Percentiles rank a stretch among this genome's conserved stretches.
Conservation (phyloP, 164 flowering plant genomes). For the Stephania yunnanensis region DNA sequence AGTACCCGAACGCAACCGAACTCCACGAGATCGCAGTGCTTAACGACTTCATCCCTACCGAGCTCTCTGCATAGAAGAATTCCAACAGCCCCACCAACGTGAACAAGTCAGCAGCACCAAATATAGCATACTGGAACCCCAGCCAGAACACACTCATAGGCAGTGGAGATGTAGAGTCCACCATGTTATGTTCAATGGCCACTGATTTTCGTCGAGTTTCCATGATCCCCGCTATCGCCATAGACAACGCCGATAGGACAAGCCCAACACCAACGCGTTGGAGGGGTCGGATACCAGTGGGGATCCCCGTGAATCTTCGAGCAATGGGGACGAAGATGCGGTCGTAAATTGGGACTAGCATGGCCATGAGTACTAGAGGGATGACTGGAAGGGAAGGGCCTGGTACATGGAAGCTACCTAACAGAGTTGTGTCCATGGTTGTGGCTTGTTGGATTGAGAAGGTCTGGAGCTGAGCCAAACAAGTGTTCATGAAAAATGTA, state of each 20-base stretch:
- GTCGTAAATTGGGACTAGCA: constrained; percentile 59
- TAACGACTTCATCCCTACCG: constrained; percentile 57
- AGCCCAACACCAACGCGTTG: constrained; percentile 60
- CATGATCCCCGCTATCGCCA: constrained; percentile 48
- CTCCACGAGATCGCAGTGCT: constrained; percentile 59
- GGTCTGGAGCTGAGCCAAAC: constrained; percentile 72
- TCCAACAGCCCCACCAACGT: constrained; percentile 61
- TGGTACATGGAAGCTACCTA: constrained; percentile 40
- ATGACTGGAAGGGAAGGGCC: constrained; percentile 55
- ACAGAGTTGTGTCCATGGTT: constrained; percentile 45
- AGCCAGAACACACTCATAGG: constrained; percentile 68
- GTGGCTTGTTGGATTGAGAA: constrained; percentile 63
- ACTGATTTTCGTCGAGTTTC: constrained; percentile 48
- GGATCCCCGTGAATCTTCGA: constrained; percentile 49
- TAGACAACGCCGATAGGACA: constrained; percentile 53
- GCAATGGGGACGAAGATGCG: constrained; percentile 51
- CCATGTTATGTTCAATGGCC: constrained; percentile 46
- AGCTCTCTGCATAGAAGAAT: constrained; percentile 64
- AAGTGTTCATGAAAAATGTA: constrained; percentile 71
- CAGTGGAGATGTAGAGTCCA: constrained; percentile 37
- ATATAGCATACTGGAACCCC: constrained; percentile 50
- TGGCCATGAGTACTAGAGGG: constrained; percentile 46
- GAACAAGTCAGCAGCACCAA: constrained; percentile 71
- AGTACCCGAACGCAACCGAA: constrained; percentile 63
- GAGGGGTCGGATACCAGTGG: constrained; percentile 56